These are phyloP conservation scores for Anethum foeniculum DNA, from an alignment of 140 eudicot genomes.

Conservation along the genomic window DNA sequence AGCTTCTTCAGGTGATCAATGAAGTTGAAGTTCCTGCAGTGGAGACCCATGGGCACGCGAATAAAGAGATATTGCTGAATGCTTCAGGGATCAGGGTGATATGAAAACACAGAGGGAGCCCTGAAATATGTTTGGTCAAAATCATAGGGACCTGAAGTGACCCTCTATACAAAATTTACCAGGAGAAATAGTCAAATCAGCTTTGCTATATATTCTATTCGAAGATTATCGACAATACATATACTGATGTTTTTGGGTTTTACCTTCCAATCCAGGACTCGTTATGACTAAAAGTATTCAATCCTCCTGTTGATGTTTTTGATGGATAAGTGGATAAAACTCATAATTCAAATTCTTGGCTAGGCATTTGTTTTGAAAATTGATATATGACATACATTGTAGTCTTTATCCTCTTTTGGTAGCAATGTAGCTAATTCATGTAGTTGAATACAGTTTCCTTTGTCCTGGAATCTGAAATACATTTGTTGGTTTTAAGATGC, in stretches of 20 bases:
- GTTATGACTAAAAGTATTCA: not conserved
- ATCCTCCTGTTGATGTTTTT: not conserved
- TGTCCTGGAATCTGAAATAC: not conserved
- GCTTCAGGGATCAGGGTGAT: not conserved
- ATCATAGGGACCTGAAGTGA: not conserved
- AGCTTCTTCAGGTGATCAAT: slow-evolving; percentile 53
- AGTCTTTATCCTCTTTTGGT: not conserved
- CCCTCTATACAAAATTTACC: not conserved
- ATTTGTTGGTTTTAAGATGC: not conserved
- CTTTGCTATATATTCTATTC: not conserved
- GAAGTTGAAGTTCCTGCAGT: slow-evolving; percentile 20
- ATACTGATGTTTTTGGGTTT: not conserved
- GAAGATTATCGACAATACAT: not conserved
- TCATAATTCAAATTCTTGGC: not conserved
- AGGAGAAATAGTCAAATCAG: not conserved
- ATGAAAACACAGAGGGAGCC: not conserved
- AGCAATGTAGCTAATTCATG: no score
- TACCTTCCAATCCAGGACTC: not conserved
- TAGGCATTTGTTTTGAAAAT: not conserved
- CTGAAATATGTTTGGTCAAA: not conserved
- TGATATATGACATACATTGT: not conserved
- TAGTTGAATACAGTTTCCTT: not conserved
- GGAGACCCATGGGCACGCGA: not conserved
- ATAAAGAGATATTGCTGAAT: not conserved
- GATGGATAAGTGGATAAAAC: not conserved